Evolutionary conservation across 2,329 filamentous ascomycete genomes (phyloP), one percentile per base, ranked within the genome.

Genomic region (Metarhizium rileyi): DNA sequence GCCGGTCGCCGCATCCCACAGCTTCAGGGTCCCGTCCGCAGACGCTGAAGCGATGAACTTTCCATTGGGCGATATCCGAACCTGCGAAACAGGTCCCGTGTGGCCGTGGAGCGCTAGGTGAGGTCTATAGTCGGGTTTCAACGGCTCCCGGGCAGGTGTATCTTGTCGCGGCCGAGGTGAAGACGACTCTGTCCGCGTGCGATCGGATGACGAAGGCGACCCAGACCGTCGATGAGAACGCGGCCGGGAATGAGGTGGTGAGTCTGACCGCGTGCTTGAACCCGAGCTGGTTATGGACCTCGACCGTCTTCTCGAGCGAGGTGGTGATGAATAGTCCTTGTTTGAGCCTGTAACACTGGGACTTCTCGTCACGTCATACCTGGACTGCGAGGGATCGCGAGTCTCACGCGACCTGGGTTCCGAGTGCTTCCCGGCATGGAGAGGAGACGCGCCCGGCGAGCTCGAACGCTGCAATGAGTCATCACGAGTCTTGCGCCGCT

Each of bases 61-160:
- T 5, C 90, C 89, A 68, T 96, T 85, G 0, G 91, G 93, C 1
- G 90, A 96, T 68, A 96, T 94, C 59, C 87, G 86, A 45, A 95
- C 88, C 48, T 88, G 83, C 2, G 90, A 86, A 1, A 97, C 81
- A 22, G 87, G 83, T 52, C 84, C 82, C 46, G 79, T 76, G 69
- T 97, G 91, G 2, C 90, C 90, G 53, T 76, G 78, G 20, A 96
- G 76, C 20, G 85, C 77, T 55, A 90, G 78, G 48, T 81, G 80
- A 30, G 82, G 77, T 40, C 72, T 77, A 70, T 90, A 95, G 62
- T 84, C 75, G 16, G 90, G 76, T 23, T 67, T 69, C 22, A 74
- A 71, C 4, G 80, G 77, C 53, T 81, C 75, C 23, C 63, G 66
- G 12, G 69, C 70, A 49, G 65, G 68, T 6, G 68, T 62, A 12